A percentile compares a stretch with the other conserved stretches of the same genome.
These are phyloP conservation scores for Cryphonectria radicalis DNA, from an alignment of 2,329 filamentous ascomycete species.

Conservation along the genomic window DNA sequence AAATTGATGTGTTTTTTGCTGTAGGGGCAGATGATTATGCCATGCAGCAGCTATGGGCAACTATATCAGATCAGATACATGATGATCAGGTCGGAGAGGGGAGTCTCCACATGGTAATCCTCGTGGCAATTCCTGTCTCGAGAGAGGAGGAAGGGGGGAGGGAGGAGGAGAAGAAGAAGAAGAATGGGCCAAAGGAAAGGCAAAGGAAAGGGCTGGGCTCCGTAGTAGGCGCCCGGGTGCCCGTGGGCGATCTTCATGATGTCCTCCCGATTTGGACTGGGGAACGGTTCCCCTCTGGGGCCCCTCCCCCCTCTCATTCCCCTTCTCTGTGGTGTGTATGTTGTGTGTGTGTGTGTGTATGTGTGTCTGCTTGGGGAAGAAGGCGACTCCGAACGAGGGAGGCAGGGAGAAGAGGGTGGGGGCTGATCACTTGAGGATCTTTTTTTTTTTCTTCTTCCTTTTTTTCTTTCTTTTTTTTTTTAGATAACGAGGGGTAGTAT, in stretches of 20 bases:
- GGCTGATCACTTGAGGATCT: neutral
- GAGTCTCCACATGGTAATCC: neutral
- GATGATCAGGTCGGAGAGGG: neutral
- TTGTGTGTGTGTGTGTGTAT: neutral
- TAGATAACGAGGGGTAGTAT: neutral
- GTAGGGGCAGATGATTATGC: neutral
- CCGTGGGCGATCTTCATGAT: conserved; percentile 4
- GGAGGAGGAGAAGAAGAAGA: neutral
- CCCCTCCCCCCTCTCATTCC: neutral
- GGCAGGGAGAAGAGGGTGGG: neutral
- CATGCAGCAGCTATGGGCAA: neutral
- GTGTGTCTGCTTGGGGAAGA: neutral
- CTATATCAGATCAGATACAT: neutral
- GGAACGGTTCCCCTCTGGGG: neutral
- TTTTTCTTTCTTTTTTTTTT: neutral
- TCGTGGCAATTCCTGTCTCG: neutral
- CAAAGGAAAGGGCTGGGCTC: neutral
- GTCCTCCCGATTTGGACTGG: neutral
- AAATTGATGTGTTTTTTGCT: neutral
- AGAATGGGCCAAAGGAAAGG: too few species aligned
- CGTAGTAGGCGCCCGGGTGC: neutral
- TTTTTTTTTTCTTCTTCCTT: neutral
- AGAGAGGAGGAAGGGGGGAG: neutral
- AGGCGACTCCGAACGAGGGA: conserved; percentile 1
- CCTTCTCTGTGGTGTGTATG: neutral